Percentiles rank a stretch among this genome's conserved stretches.
Evolutionary conservation across 2,329 filamentous ascomycete genomes (phyloP).

Genomic region (Ilyonectria sp.): DNA sequence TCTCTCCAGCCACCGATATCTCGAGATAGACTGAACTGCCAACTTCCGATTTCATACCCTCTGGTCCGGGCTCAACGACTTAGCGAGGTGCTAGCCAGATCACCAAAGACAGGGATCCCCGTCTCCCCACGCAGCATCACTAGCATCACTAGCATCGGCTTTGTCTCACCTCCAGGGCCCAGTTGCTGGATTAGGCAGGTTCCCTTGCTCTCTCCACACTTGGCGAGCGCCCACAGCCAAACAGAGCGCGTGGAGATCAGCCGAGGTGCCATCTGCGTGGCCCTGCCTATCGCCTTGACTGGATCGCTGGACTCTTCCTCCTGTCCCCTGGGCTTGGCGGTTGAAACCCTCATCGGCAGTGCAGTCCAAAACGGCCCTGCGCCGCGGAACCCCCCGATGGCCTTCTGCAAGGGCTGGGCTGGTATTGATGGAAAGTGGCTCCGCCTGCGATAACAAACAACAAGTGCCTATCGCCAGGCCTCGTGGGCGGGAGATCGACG

Average conservation of each 20-base stretch:
- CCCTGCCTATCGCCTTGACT: conserved; percentile 15
- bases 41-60: conserved; percentile 21
- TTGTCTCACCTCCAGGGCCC: conserved; percentile 20
- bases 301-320: conserved; percentile 9
- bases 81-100: conserved; percentile 4
- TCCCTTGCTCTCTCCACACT: conserved; percentile 24
- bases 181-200: conserved; percentile 30
- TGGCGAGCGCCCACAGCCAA: conserved; percentile 11
- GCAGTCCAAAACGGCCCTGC: conserved; percentile 20
- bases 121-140: conserved; percentile 9
- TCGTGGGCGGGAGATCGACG: conserved; percentile 25
- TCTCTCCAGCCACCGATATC: conserved; percentile 2
- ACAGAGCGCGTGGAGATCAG: conserved; percentile 8
- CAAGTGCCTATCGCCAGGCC: conserved; percentile 29
- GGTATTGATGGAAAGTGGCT: conserved; percentile 6
- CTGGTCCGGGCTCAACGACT: conserved; percentile 11
- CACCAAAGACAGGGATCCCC: conserved; percentile 16
- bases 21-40: conserved; percentile 17
- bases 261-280: conserved; percentile 26
- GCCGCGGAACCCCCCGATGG: conserved; percentile 5
- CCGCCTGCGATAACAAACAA: conserved; percentile 21
- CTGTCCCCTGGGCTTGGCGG: conserved; percentile 16
- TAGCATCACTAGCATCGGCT: not conserved
- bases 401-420: conserved; percentile 1
- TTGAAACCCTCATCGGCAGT: conserved; percentile 21